Percentiles rank a stretch among this genome's conserved stretches.
Conservation (phyloP, 2,329 filamentous ascomycete species). For the Penicillium sp. region DNA sequence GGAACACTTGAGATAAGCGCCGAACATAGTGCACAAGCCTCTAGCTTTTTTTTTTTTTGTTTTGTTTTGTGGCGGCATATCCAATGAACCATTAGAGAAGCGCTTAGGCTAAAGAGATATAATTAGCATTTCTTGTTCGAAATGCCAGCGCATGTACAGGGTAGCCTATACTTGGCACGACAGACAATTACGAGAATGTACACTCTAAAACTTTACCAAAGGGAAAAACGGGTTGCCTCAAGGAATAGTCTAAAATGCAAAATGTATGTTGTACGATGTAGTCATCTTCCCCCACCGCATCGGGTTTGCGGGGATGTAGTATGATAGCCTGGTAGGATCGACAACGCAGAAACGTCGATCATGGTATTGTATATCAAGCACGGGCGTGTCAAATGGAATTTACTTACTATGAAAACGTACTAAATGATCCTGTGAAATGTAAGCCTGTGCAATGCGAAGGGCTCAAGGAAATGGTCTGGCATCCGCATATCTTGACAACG, state of each 20-base stretch:
- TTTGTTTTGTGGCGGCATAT: neutral
- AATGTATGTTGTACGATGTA: neutral
- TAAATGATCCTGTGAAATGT: neutral
- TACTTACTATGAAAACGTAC: neutral
- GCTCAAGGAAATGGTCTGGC: neutral
- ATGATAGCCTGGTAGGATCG: conserved; percentile 1
- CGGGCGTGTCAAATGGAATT: neutral
- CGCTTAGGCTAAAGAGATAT: neutral
- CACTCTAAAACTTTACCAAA: neutral
- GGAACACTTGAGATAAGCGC: neutral
- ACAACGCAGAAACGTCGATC: conserved; percentile 8
- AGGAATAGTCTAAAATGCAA: neutral
- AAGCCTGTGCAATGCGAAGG: neutral
- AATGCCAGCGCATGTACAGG: neutral
- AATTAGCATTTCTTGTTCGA: neutral
- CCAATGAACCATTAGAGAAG: neutral
- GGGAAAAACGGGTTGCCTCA: neutral
- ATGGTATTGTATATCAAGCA: neutral
- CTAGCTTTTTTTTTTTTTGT: neutral
- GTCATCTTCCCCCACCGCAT: conserved; percentile 1
- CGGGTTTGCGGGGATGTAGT: conserved; percentile 3
- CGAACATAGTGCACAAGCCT: neutral
- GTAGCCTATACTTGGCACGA: neutral
- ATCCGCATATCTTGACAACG: neutral
- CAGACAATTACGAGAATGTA: neutral